phyloP scores from a whole-genome alignment of 768 basidiomycete genomes.

The Collybiopsis luxurians region DNA sequence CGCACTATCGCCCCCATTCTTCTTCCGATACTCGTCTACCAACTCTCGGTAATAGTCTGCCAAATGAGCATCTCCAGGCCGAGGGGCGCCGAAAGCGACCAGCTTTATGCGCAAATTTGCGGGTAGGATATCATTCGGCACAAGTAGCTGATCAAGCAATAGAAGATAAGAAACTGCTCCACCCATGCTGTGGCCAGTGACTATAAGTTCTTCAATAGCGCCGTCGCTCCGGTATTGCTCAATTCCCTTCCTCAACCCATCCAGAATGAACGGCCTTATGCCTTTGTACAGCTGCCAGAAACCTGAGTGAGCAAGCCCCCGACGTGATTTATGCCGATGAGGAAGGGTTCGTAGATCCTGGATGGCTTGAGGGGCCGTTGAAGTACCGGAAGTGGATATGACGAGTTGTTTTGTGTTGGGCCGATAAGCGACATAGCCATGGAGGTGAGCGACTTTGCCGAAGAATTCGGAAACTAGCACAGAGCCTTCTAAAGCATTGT shows the following conservation, averaged over 20 bases:
- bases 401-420: constrained; percentile 43
- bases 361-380: constrained; percentile 38
- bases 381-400: constrained; percentile 51
- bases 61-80: constrained; percentile 44
- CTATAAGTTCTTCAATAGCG: constrained; percentile 38
- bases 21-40: constrained; percentile 28
- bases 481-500: constrained; percentile 33
- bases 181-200: constrained; percentile 61
- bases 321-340: constrained; percentile 34
- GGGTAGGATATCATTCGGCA: constrained; percentile 21
- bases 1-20: constrained; percentile 28
- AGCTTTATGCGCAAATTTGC: constrained; percentile 35
- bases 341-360: constrained; percentile 44
- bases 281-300: constrained; percentile 54
- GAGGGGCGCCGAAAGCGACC: constrained; percentile 49
- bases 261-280: constrained; percentile 28
- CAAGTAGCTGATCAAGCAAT: constrained; percentile 40
- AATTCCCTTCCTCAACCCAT: constrained; percentile 37
- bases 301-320: constrained; percentile 46
- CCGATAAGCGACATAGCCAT: constrained; percentile 46
- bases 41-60: constrained; percentile 39
- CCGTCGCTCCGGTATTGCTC: constrained; percentile 25
- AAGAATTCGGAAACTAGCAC: constrained; percentile 34
- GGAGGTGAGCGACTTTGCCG: constrained; percentile 41
- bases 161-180: constrained; percentile 50